Base-by-base conservation (phyloP, 345 rosid species). In the Eucalyptus cloeziana region DNA sequence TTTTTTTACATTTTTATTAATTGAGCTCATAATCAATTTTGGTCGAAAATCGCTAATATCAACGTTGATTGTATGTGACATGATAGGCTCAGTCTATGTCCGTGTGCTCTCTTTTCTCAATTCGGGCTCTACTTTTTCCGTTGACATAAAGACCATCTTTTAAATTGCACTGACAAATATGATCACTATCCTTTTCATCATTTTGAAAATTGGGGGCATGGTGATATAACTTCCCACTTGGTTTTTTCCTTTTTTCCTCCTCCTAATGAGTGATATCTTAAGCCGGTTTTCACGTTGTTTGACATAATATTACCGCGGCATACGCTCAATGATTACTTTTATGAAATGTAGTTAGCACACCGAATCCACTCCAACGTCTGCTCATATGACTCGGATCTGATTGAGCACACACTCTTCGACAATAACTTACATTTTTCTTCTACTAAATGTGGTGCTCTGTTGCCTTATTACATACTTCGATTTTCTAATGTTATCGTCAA, bases 41-140 rank as follows among this genome's bases (percentile, higher is more conserved):
- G 3, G 0, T 22, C 0, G 1, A 56, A 22, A 56, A 56, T 24
- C 1, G 1, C 1, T 4, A 1, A 24, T 1, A 56, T 56, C 4
- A 22, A 56, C 1, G 1, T 0, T 13, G 5, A 24, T 1, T 24
- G 0, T 56, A 56, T 10, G 13, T 56, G 30, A 56, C 0, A 56
- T 1, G 62, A 56, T 4, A 24, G 6, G 9, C 21, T 76, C 8
- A 7, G 8, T 21, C 8, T 25, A 76, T 40, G 3, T 25, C 4
- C 3, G 5, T 19, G 27, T 21, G 15, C 83, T 21, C 27, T 44
- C 47, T 6, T 22, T 40, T 76, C 7, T 71, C 83, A 71, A 19
- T 19, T 24, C 0, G 2, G 45, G 45, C 27, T 56, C 13, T 56
- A 56, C 62, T 56, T 56, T 56, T 56, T 56, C 37, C 1, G 5